phyloP scores from a whole-genome alignment of 768 basidiomycete species.

The Trametopsis cervina region DNA sequence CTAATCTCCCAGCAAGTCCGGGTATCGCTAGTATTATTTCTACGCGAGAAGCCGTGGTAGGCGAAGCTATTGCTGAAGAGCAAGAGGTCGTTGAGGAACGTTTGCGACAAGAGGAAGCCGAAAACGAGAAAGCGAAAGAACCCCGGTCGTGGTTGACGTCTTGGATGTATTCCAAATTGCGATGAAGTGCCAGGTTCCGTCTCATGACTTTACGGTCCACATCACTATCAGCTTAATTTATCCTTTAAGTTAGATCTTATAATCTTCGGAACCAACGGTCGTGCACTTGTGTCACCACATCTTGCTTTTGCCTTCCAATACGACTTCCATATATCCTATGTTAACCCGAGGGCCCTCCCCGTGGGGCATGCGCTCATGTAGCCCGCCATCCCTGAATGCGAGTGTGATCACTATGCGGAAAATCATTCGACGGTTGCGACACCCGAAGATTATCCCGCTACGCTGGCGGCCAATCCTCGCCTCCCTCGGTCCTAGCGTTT shows the following conservation, averaged over 20 bases:
- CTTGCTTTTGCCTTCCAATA: background rate
- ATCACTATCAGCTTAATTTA: conserved; percentile 1
- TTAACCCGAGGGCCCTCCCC: conserved; percentile 16
- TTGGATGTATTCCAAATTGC: conserved; percentile 52
- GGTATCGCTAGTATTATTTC: conserved; percentile 32
- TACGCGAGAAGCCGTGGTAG: conserved; percentile 54
- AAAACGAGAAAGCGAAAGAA: conserved; percentile 37
- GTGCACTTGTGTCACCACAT: conserved; percentile 1
- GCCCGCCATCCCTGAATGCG: conserved; percentile 17
- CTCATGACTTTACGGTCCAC: conserved; percentile 6
- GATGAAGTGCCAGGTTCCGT: conserved; percentile 3
- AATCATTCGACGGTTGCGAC: background rate
- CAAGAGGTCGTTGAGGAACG: conserved; percentile 46
- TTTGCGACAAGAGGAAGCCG: conserved; percentile 47
- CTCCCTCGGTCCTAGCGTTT: background rate
- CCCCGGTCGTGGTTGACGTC: conserved; percentile 56
- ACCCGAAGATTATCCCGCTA: conserved; percentile 13
- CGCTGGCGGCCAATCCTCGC: conserved; percentile 8
- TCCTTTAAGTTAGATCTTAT: conserved; percentile 6
- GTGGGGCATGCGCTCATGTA: conserved; percentile 6
- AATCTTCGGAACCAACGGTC: conserved; percentile 11
- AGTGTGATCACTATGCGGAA: conserved; percentile 6
- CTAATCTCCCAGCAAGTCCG: conserved; percentile 10
- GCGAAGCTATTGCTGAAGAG: conserved; percentile 69
- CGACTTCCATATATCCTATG: conserved; percentile 15